phyloP scores from a whole-genome alignment of 805 yeast genomes.

The Komagataella mondaviorum region DNA sequence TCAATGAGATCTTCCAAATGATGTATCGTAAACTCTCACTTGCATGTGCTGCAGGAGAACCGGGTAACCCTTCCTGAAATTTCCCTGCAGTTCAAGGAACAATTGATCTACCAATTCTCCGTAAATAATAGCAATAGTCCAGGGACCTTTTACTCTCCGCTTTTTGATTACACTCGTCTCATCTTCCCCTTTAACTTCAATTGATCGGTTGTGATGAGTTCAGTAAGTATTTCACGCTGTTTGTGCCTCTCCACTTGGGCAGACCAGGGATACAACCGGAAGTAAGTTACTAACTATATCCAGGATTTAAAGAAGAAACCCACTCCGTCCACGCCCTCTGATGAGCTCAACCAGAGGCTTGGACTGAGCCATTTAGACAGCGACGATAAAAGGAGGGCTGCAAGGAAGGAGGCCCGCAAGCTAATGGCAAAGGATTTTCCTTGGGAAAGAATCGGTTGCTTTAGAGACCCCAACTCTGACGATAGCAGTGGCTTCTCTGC shows the following conservation, averaged over 20 bases:
- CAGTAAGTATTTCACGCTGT: not conserved
- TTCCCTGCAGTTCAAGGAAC: not conserved
- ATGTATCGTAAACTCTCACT: too few relatives aligned
- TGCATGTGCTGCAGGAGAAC: not conserved
- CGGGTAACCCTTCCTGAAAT: not conserved
- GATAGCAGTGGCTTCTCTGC: slow-evolving; percentile 5
- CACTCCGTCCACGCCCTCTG: not conserved
- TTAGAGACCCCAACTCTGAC: slow-evolving; percentile 12
- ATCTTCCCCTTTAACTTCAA: not conserved
- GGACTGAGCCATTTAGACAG: not conserved
- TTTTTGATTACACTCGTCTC: not conserved
- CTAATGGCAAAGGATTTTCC: slow-evolving; percentile 12
- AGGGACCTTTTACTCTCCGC: not conserved
- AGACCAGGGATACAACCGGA: not conserved
- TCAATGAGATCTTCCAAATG: too few relatives aligned
- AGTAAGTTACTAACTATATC: not conserved
- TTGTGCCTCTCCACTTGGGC: not conserved
- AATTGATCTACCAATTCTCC: not conserved
- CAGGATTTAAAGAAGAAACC: not conserved
- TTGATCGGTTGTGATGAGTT: not conserved
- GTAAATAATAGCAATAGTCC: not conserved
- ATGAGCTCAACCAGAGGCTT: not conserved
- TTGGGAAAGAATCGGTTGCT: slow-evolving; percentile 21
- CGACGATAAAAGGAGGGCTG: not conserved
- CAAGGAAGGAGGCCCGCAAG: not conserved